Conservation (phyloP, 2,329 filamentous ascomycete species). For the Fusarium agapanthi region DNA sequence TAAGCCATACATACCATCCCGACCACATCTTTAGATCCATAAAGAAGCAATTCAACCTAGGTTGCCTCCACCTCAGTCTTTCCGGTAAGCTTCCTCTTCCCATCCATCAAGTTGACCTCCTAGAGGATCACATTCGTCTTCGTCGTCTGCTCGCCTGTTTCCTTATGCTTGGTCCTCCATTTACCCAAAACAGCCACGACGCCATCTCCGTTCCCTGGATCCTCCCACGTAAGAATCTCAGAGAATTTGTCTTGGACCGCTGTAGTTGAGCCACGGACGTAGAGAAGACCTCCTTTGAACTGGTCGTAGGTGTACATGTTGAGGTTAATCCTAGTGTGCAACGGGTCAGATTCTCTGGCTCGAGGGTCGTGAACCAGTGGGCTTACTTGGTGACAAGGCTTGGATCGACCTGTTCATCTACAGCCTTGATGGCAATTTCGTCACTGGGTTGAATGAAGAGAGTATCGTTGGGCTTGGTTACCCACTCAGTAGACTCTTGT, state of each 20-base stretch:
- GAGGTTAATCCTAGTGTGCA: fast-evolving
- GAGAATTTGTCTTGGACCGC: not conserved
- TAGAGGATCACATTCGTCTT: not conserved
- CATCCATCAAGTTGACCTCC: not conserved
- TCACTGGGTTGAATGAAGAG: not conserved
- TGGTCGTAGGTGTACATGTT: not conserved
- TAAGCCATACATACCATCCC: fast-evolving
- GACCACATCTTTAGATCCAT: fast-evolving
- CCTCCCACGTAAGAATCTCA: not conserved
- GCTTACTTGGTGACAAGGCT: not conserved
- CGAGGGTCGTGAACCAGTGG: fast-evolving
- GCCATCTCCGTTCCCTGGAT: not conserved
- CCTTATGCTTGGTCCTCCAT: not conserved
- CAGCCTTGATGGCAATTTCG: not conserved
- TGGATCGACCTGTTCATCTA: not conserved
- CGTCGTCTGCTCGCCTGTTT: not conserved
- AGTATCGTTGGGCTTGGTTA: not conserved
- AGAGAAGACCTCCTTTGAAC: not conserved
- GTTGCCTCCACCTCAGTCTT: not conserved
- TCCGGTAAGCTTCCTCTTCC: not conserved
- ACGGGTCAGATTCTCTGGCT: fast-evolving
- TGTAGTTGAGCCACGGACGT: not conserved
- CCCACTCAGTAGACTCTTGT: not conserved
- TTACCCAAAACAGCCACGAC: not conserved
- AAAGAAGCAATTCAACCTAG: fast-evolving